phyloP scores from a whole-genome alignment of 345 rosid species.

The Raphanus sativus region DNA sequence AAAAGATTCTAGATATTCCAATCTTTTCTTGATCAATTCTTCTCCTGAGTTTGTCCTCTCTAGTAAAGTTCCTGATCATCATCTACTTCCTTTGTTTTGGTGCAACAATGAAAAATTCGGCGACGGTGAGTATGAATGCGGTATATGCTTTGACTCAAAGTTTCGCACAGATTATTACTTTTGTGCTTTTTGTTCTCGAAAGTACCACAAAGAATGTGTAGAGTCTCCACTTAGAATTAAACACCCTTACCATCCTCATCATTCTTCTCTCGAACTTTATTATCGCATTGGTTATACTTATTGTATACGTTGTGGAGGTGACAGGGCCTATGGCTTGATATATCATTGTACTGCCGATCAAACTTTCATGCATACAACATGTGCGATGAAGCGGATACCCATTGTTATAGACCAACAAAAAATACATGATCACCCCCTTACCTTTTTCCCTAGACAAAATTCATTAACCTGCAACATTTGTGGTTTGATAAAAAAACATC shows the following conservation, averaged over 20 bases:
- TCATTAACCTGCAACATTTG: constrained; percentile 11
- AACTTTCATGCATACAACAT: background rate
- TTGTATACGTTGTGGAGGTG: background rate
- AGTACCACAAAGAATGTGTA: background rate
- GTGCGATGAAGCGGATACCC: background rate
- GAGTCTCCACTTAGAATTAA: constrained; percentile 3
- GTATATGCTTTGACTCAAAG: background rate
- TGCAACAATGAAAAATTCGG: background rate
- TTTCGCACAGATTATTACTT: constrained; percentile 1
- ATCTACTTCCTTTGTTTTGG: background rate
- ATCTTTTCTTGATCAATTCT: background rate
- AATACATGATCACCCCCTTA: background rate
- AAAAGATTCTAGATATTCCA: background rate
- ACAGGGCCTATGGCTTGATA: background rate
- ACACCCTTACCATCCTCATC: background rate
- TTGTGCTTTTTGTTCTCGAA: background rate
- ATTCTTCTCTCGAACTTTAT: background rate
- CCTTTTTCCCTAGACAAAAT: background rate
- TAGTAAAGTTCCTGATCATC: background rate
- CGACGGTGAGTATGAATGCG: background rate
- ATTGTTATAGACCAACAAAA: constrained; percentile 1
- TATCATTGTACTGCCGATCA: background rate
- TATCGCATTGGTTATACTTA: background rate
- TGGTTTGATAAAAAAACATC: background rate
- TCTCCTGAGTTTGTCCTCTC: background rate